Percentiles rank a stretch among this genome's conserved stretches.
Evolutionary conservation across 2,329 filamentous ascomycete species (phyloP).

Genomic region (Ceratocystis huliohia): DNA sequence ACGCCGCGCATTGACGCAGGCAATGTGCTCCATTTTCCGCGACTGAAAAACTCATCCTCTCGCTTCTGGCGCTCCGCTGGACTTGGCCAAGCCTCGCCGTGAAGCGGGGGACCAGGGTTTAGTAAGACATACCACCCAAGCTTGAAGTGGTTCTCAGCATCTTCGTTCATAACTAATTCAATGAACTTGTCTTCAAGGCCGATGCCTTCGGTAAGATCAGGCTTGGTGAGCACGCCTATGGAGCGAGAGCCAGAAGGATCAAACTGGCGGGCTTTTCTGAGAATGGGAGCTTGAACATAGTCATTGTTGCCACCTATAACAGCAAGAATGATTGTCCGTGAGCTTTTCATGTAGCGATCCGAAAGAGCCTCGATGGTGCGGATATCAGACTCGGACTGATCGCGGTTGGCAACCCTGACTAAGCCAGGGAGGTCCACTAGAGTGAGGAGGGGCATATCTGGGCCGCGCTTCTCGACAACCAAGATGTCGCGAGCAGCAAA

Average conservation of each 20-base stretch:
- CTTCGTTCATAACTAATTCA: constrained; percentile 39
- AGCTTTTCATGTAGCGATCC: constrained; percentile 43
- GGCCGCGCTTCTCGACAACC: constrained; percentile 46
- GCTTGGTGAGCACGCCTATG: constrained; percentile 41
- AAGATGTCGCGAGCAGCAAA: constrained; percentile 43
- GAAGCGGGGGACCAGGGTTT: constrained; percentile 35
- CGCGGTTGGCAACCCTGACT: constrained; percentile 40
- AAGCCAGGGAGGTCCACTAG: constrained; percentile 50
- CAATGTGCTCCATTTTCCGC: constrained; percentile 37
- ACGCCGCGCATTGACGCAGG: constrained; percentile 38
- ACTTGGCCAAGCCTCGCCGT: constrained; percentile 35
- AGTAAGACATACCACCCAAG: constrained; percentile 41
- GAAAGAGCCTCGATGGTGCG: constrained; percentile 40
- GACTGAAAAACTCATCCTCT: constrained; percentile 38
- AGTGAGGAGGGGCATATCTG: constrained; percentile 46
- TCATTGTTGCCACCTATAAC: constrained; percentile 45
- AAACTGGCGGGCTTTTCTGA: constrained; percentile 39
- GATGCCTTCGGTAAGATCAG: constrained; percentile 41
- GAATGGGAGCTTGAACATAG: constrained; percentile 40
- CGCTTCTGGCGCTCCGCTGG: constrained; percentile 32
- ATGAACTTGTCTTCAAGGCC: constrained; percentile 43
- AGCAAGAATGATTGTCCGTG: constrained; percentile 42
- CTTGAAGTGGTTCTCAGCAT: constrained; percentile 38
- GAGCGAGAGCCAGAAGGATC: constrained; percentile 38
- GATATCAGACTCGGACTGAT: constrained; percentile 42